Conservation (phyloP, 352 stramenopile genomes). For the Phytophthora sp. region DNA sequence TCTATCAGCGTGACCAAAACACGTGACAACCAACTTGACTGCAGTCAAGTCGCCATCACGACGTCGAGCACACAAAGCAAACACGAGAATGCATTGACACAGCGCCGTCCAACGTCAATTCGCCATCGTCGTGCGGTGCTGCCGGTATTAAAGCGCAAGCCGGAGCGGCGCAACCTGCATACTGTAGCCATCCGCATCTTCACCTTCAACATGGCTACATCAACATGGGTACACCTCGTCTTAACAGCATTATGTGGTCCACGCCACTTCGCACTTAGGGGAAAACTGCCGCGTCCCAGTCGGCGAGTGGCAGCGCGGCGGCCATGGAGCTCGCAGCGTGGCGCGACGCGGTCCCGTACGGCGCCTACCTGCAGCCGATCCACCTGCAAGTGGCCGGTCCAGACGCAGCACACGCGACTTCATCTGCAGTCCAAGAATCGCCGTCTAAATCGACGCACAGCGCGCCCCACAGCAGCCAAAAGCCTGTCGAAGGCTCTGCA, state of each 20-base stretch:
- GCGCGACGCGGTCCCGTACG: conserved; percentile 43
- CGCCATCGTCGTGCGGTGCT: no score
- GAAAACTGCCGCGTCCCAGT: background rate
- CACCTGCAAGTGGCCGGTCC: conserved; percentile 35
- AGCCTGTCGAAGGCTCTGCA: background rate
- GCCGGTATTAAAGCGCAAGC: no score
- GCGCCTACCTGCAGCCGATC: conserved; percentile 53
- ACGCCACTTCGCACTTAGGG: conserved; percentile 6
- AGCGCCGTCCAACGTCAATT: no score
- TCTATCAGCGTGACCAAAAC: no score
- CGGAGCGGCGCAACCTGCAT: no score
- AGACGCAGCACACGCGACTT: background rate
- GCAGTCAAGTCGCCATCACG: no score
- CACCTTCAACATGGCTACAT: background rate
- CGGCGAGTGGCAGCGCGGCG: conserved; percentile 1
- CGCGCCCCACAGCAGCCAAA: background rate
- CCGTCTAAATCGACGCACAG: conserved; percentile 13
- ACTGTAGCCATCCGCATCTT: no score
- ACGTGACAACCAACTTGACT: no score
- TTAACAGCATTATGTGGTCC: background rate
- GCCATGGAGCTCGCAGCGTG: conserved; percentile 41
- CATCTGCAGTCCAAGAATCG: conserved; percentile 4
- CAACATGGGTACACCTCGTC: background rate
- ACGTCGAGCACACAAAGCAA: no score
- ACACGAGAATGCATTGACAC: no score